Evolutionary conservation across 805 yeast species (phyloP), one percentile per base, ranked within the genome.

Genomic region (Yarrowia sp.): DNA sequence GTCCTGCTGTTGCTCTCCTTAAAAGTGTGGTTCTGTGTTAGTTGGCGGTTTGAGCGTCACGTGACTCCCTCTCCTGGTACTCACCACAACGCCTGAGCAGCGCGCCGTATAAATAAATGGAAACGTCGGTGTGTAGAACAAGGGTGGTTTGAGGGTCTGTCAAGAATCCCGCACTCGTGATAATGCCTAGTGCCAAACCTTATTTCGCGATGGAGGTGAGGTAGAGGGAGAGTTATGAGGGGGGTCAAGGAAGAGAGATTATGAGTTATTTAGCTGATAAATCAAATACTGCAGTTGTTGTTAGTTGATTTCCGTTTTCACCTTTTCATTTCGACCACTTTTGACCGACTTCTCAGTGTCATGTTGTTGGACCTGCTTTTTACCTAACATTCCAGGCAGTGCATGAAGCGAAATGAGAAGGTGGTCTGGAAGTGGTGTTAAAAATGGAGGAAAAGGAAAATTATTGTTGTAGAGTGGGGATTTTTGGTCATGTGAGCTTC

Each of bases 121-220:
- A 13, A n/a, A 30, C 9, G 40, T 24, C 13, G 20, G 30, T 13
- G 40, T 34, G 17, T 19, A 13, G 14, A 9, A 15, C 30, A n/a
- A 13, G 15, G 15, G 24, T 34, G 24, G 13, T 46, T 44, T 24
- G 39, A 34, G 2, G 14, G 10, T n/a, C 33, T n/a, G 24, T 5
- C 40, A n/a, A 33, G n/a, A 34, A n/a, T 50, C 40, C 40, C 55
- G 53, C 55, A 36, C 33, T 34, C 56, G 56, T 52, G 56, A 52
- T 52, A 52, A 52, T 52, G 56, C 56, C 42, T 36, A 52, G 56
- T 52, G 30, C 2, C 12, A 19, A 52, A 52, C 56, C 42, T 52
- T 52, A 52, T 34, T 52, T 52, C 30, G 56, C 24, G 56, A 34
- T 50, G 24, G 40, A 34, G 30, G 42, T 34, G 56, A 30, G 30